Evolutionary conservation across 306 rosid species (phyloP), one percentile per base, ranked within the genome.

Genomic region (Vigna hirtella): DNA sequence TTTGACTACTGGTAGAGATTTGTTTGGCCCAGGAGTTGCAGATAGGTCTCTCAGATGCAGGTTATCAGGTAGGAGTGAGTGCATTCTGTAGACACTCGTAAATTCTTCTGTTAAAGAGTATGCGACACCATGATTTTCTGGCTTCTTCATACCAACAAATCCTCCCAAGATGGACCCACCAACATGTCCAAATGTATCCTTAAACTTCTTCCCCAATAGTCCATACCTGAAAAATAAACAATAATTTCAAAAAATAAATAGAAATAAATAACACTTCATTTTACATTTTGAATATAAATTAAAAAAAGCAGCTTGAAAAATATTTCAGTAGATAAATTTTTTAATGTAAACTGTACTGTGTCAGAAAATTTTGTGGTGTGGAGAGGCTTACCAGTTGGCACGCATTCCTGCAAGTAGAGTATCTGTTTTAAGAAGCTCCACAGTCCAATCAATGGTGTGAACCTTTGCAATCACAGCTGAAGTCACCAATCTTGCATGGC

Each of bases 401-500:
- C 93, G 82, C 97, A 93, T 89, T 17, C 90, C 91, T 8, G 86
- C 96, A 12, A 77, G 58, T 42, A 93, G 88, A 71, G 91, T 90
- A 56, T 90, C 89, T 14, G 91, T 90, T 73, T 83, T 90, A 8
- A 93, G 75, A 72, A 93, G 93, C 79, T 93, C 92, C 9, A 90
- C 88, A 51, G 97, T 90, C 96, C 97, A 93, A 79, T 90, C 97
- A 66, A 90, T 90, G 70, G 96, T 93, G 85, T 93, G 97, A 68
- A 93, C 79, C 82, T 93, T 93, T 13, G 97, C 97, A 67, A 85
- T 89, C 56, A 90, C 89, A 16, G 96, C 93, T 67, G 97, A 87
- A 72, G 90, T 90, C 77, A 89, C 97, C 86, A 93, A 73, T 82
- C 93, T 87, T 71, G 88, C 93, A 68, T 84, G 82, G 15, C 87